A percentile compares a stretch with the other conserved stretches of the same genome.
Conservation (phyloP, 2,329 filamentous ascomycete genomes). For the Aspergillus sp. region DNA sequence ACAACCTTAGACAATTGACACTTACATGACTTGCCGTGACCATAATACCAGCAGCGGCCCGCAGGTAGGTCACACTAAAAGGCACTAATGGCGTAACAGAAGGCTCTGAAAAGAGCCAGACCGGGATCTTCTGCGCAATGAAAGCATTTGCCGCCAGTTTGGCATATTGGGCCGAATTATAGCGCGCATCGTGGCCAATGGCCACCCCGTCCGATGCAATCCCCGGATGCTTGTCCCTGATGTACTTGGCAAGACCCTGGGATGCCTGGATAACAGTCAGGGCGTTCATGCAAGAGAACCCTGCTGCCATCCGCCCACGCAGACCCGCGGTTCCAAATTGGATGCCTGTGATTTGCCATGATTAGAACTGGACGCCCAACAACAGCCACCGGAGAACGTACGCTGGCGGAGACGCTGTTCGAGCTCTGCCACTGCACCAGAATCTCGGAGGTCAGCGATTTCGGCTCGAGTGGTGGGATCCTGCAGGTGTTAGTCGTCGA, state of each 20-base stretch:
- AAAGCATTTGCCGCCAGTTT: conserved; percentile 53
- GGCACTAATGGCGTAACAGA: conserved; percentile 56
- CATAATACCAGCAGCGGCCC: conserved; percentile 55
- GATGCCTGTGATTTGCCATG: conserved; percentile 33
- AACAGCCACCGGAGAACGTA: conserved; percentile 14
- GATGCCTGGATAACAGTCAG: conserved; percentile 56
- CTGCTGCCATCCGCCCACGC: conserved; percentile 57
- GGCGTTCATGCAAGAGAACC: conserved; percentile 54
- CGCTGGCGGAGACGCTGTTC: conserved; percentile 46
- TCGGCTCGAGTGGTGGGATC: conserved; percentile 47
- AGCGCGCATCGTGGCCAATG: conserved; percentile 55
- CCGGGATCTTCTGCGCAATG: conserved; percentile 49
- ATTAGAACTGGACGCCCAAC: neutral
- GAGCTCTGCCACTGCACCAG: conserved; percentile 41
- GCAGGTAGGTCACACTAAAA: conserved; percentile 48
- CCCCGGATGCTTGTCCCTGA: conserved; percentile 40
- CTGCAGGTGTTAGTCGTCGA: conserved; percentile 15
- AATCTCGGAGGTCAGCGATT: conserved; percentile 44
- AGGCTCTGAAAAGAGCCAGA: conserved; percentile 50
- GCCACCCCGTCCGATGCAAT: conserved; percentile 45
- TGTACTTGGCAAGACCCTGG: conserved; percentile 55
- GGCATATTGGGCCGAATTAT: conserved; percentile 56
- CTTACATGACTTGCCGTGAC: conserved; percentile 54
- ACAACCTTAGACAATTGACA: neutral
- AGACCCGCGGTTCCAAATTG: conserved; percentile 57